Evolutionary conservation across 306 rosid genomes (phyloP), one percentile per base, ranked within the genome.

Genomic region (Astragalus glycyphyllos): DNA sequence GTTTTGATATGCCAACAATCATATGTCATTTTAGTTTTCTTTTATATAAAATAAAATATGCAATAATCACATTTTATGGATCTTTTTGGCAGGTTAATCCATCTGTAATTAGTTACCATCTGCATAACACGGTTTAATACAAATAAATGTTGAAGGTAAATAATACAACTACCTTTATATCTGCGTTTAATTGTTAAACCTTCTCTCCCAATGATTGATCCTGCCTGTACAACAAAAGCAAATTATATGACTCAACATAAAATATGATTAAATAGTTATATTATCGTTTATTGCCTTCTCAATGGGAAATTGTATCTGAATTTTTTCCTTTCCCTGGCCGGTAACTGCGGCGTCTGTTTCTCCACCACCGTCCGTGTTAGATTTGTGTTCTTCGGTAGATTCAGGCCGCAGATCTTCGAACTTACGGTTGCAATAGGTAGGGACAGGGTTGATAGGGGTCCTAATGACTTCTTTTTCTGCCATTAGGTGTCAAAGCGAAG

Each of bases 121-220:
- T 8, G 50, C 23, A 34, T n/a, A 11, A 45, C 48, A 63, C 44
- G 31, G 11, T 55, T 57, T 1, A 29, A 58, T 37, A 65, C 38
- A 55, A 16, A 55, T 2, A 58, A 65, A 66, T 7, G 23, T 12
- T 31, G 31, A 23, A 10, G 72, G 68, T 13, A 56, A 47, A 84
- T 72, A 40, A 75, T 77, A 84, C 90, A 79, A 89, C 87, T 87
- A 95, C 99, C 99, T 95, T 97, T 75, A 95, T 89, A 29, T 86
- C 84, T 95, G 99, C 65, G 91, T 86, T 87, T 95, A 69, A 95
- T 95, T 62, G 99, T 95, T 82, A 91, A 97, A 10, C 99, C 99
- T 58, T 96, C 96, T 82, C 82, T 91, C 73, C 99, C 99, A 48
- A 95, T 95, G 70, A 95, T 91, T 83, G 91, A 79, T n/a, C 99